Evolutionary conservation across 2,329 filamentous ascomycete species (phyloP), one percentile per base, ranked within the genome.

Genomic region (Ramichloridium luteum): DNA sequence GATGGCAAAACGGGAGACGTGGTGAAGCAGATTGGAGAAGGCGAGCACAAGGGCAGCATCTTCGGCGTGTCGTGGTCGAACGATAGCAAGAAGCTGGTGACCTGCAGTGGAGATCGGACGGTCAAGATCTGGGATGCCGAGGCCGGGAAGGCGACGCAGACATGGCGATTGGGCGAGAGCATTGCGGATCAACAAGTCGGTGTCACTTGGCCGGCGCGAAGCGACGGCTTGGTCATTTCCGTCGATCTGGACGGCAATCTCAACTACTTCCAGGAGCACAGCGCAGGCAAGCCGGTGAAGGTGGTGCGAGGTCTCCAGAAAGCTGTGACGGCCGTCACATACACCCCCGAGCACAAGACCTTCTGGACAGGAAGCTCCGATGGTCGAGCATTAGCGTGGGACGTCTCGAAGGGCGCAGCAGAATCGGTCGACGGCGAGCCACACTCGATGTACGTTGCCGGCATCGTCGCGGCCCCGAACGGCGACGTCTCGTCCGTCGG

Each of bases 61-160:
- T 93, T 94, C 51, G 78, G 79, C 13, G 76, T 96, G 4, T 84
- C 82, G 12, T 98, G 90, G 90, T 73, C 82, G 1, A 74, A 74
- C 38, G 85, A 96, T 54, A 85, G 84, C 15, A 85, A 77, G 51
- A 75, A 74, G 46, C 76, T 98, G 43, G 88, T 82, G 16, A 98
- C 90, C 1, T 83, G 85, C 11, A 93, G 85, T 49, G 88, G 84
- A 6, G 90, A 98, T 54, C 84, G 90, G 60, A 94, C 85, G 0
- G 82, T 98, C 34, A 86, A 85, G 56, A 70, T 94, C 15, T 98
- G 90, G 90, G 86, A 96, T 50, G 76, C 74, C 2, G 83, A 93
- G 52, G 67, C 76, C 10, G 83, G 80, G 18, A 80, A 80, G 52
- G 72, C 73, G 13, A 65, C 78, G 5, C 81, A 92, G 55, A 82